Evolutionary conservation across 2,329 filamentous ascomycete genomes (phyloP), one percentile per base, ranked within the genome.

Genomic region (Clathrospora elynae): DNA sequence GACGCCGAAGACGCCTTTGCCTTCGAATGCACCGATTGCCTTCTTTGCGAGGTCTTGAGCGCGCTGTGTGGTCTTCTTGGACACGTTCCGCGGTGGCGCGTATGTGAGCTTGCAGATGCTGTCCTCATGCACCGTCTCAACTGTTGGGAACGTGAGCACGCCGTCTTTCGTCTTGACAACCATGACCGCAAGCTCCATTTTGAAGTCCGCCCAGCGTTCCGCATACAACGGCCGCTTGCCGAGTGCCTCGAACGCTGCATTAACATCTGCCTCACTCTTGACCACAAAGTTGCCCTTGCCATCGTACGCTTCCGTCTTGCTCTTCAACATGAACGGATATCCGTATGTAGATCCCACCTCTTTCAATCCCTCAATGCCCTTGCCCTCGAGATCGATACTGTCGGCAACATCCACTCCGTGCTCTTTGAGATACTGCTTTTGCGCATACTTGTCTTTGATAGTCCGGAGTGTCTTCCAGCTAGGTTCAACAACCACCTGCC

Each of bases 41-140:
- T 87, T 83, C 56, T 83, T 82, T 0, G 91, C 93, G 0, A 96
- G 78, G 28, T 84, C 79, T 64, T 90, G 85, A 0, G 91, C 91
- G 59, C 81, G 74, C 53, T 82, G 71, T 48, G 81, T 80, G 25
- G 87, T 77, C 1, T 76, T 71, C 1, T 77, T 72, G 1, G 83
- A 76, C 3, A 95, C 84, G 5, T 81, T 78, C 24, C 91, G 81
- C 1, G 92, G 88, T 2, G 93, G 93, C 37, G 86, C 85, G 66
- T 91, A 96, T 2, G 92, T 89, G 53, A 91, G 85, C 59, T 95
- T 93, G 80, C 93, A 97, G 59, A 99, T 90, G 64, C 85, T 93
- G 70, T 97, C 88, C 71, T 96, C 89, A 60, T 99, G 93, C 19
- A 97, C 81, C 1, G 92, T 97, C 75, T 99, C 93, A 2, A 96